These are phyloP conservation scores for Lasiodiplodia gonubiensis DNA, from an alignment of 2,329 filamentous ascomycete genomes.

Conservation along the genomic window DNA sequence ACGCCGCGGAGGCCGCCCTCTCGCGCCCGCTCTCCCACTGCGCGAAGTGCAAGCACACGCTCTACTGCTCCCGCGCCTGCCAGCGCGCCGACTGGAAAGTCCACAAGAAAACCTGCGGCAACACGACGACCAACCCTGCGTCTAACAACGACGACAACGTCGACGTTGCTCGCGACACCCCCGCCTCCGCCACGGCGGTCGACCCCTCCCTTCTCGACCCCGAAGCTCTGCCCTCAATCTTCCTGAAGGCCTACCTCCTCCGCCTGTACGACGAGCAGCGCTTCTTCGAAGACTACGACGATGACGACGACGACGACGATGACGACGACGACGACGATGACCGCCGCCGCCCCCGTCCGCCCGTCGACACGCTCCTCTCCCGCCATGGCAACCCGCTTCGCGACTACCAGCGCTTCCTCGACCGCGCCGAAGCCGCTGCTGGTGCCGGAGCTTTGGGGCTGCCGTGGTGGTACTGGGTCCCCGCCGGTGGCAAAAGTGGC, in stretches of 20 bases:
- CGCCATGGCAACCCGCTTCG: not conserved
- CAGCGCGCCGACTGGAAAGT: conserved; percentile 47
- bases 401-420: conserved; percentile 9
- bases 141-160: not conserved
- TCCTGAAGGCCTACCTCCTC: conserved; percentile 6
- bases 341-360: not conserved
- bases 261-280: not conserved
- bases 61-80: conserved; percentile 50
- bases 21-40: conserved; percentile 32
- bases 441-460: not conserved
- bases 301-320: not conserved
- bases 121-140: not conserved
- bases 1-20: not conserved
- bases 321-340: not conserved
- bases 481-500: no score
- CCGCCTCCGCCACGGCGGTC: not conserved
- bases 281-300: not conserved
- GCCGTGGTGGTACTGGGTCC: not conserved
- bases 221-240: not conserved
- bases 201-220: not conserved
- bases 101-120: conserved; percentile 49
- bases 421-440: not conserved
- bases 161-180: not conserved
- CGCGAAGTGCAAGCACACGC: conserved; percentile 46
- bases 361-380: not conserved